phyloP scores from a whole-genome alignment of 169 alveolate species.

The Cryptosporidium ryanae region DNA sequence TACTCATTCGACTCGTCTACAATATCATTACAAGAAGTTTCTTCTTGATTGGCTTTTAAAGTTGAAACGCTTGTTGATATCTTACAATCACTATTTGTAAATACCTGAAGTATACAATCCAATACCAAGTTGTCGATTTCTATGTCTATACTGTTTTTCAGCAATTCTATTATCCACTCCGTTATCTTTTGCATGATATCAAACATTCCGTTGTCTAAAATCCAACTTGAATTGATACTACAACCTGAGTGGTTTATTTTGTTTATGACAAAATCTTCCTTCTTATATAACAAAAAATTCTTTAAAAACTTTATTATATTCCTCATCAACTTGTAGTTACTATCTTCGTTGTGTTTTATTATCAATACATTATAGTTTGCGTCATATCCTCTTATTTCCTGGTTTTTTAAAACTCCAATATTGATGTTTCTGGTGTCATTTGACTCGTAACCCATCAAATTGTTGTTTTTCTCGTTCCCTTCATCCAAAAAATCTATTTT shows the following conservation, averaged over 20 bases:
- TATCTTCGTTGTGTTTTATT: not conserved
- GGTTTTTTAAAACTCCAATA: too few species aligned
- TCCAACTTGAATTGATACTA: not conserved
- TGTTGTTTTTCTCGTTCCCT: too few species aligned
- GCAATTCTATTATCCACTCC: constrained; percentile 44
- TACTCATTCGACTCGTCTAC: not conserved
- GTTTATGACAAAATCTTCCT: not conserved
- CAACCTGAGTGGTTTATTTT: not conserved
- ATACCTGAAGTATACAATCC: constrained; percentile 35
- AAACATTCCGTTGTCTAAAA: constrained; percentile 2
- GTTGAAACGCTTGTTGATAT: not conserved
- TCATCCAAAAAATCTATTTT: too few species aligned
- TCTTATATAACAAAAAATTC: not conserved
- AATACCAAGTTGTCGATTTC: constrained; percentile 21
- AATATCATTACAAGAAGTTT: not conserved
- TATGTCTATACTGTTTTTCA: constrained; percentile 14
- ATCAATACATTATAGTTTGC: too few species aligned
- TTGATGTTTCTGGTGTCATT: too few species aligned
- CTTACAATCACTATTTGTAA: constrained; percentile 12
- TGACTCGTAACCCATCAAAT: too few species aligned
- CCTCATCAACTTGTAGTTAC: constrained; percentile 19
- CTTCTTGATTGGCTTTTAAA: not conserved
- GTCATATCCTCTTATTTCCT: too few species aligned
- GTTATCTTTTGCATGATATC: constrained; percentile 31
- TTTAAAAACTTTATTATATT: constrained; percentile 27